These are phyloP conservation scores for Zymoseptoria tritici DNA, from an alignment of 2,329 filamentous ascomycete genomes.

Conservation along the genomic window DNA sequence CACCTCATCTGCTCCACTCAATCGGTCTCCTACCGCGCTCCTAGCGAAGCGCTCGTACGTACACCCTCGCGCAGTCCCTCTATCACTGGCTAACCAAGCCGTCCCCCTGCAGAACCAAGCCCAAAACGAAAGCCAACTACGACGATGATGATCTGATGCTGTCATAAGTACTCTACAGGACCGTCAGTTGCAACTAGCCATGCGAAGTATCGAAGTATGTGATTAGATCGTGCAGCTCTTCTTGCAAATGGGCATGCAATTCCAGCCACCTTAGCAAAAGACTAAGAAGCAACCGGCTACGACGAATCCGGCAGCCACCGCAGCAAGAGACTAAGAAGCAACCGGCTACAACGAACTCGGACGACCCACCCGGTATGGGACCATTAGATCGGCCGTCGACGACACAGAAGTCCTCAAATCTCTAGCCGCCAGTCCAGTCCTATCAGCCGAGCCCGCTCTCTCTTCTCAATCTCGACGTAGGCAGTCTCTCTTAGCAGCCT, in stretches of 20 bases:
- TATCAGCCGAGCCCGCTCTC: slow-evolving; percentile 5
- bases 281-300: slow-evolving; percentile 4
- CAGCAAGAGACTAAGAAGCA: too few species aligned
- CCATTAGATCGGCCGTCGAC: slow-evolving; percentile 4
- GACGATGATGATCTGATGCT: too few species aligned
- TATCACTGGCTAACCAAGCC: too few species aligned
- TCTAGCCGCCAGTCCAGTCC: background rate
- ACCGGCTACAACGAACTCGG: too few species aligned
- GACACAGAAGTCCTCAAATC: slow-evolving; percentile 2
- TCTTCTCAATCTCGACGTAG: slow-evolving; percentile 6
- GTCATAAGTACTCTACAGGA: slow-evolving; percentile 12
- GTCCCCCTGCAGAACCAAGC: too few species aligned
- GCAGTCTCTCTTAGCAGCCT: slow-evolving; percentile 3
- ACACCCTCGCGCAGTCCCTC: too few species aligned
- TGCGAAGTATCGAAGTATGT: slow-evolving; percentile 20
- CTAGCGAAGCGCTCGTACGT: too few species aligned
- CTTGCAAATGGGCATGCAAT: slow-evolving; percentile 22
- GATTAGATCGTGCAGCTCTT: slow-evolving; percentile 19
- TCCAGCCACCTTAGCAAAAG: slow-evolving; percentile 13
- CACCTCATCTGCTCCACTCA: too few species aligned
- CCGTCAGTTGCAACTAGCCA: slow-evolving; percentile 27
- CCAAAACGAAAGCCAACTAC: too few species aligned
- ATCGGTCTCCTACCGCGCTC: too few species aligned
- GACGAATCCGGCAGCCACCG: too few species aligned
- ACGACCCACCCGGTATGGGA: background rate